Base-by-base conservation (phyloP, 257 asterid genomes). In the Przewalskia tangutica region DNA sequence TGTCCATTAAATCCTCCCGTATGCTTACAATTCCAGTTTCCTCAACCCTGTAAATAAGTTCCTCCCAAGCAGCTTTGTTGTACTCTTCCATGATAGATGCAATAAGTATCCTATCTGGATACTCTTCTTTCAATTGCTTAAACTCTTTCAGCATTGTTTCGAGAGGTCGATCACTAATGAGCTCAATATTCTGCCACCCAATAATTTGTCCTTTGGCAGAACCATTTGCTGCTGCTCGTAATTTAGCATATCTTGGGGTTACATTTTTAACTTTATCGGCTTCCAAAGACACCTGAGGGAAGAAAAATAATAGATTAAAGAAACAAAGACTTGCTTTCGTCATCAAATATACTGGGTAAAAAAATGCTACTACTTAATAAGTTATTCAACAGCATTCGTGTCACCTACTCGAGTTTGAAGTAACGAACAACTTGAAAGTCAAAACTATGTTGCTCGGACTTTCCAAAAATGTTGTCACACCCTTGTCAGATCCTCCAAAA, bases 71-170 rank as follows among this genome's bases (percentile, higher is more conserved):
- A 87, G 90, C 89, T 88, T 91, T 94, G 91, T 91, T 80, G 81
- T 93, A 94, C 81, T 95, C 99, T 84, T 95, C 99, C 99, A 95
- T 95, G 88, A 95, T 88, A 4, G 99, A 95, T 83, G 98, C 99
- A 89, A 95, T 90, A 65, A 95, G 99, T 82, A 94, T 95, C 88
- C 99, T 90, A 82, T 91, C 94, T 1, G 98, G 99, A 68, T 89
- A 94, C 86, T 93, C 99, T 81, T 92, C 91, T 82, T 95, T 95
- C 89, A 95, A 84, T 83, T 87, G 95, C 80, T 82, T 92, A 34
- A 95, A 95, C 87, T 95, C 99, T 59, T 89, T 92, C 62, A 95
- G 80, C 99, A 95, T 95, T 38, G 92, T 95, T 80, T 95, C 99
- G 1, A 95, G 88, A 77, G 99, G 97, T 54, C 99, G 89, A 77